phyloP scores from a whole-genome alignment of 2,329 filamentous ascomycete species.

The Lasiodiplodia theobromae region DNA sequence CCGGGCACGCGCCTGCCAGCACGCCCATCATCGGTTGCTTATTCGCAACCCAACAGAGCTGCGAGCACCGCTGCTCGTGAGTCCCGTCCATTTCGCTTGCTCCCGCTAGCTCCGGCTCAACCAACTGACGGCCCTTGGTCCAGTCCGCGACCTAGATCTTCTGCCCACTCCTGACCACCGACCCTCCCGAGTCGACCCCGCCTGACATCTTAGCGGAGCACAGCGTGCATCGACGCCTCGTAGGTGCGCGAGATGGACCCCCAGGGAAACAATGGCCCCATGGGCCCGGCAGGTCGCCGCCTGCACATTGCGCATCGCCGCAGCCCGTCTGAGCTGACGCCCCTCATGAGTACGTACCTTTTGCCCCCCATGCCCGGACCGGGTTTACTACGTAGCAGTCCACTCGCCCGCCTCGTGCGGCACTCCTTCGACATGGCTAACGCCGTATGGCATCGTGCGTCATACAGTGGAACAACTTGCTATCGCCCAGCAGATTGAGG shows the following conservation, averaged over 20 bases:
- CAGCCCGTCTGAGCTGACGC: conserved; percentile 96
- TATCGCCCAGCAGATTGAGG: conserved; percentile 97
- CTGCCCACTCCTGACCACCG: conserved; percentile 25
- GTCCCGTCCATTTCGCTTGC: conserved; percentile 28
- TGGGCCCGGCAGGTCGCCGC: conserved; percentile 82
- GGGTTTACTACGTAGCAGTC: conserved; percentile 20
- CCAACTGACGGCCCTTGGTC: conserved; percentile 17
- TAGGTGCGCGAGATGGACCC: conserved; percentile 50
- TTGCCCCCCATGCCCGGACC: conserved; percentile 40
- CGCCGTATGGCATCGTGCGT: conserved; percentile 34
- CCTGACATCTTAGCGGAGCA: conserved; percentile 21
- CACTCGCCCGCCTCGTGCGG: conserved; percentile 12
- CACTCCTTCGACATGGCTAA: conserved; percentile 31
- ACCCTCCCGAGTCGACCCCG: conserved; percentile 22
- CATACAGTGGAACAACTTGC: conserved; percentile 90
- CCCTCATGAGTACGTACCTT: conserved; percentile 86
- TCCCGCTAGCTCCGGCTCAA: conserved; percentile 28
- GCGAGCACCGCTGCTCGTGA: conserved; percentile 25
- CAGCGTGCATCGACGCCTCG: conserved; percentile 17
- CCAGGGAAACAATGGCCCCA: conserved; percentile 60
- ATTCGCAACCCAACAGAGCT: conserved; percentile 22
- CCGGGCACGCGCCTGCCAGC: conserved; percentile 25
- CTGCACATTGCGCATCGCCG: conserved; percentile 97
- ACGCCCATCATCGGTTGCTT: conserved; percentile 25
- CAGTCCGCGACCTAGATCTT: conserved; percentile 24